Percentiles rank a stretch among this genome's conserved stretches.
These are phyloP conservation scores for Golubevia pallescens DNA, from an alignment of 1,284 basidiomycete genomes.

Conservation along the genomic window DNA sequence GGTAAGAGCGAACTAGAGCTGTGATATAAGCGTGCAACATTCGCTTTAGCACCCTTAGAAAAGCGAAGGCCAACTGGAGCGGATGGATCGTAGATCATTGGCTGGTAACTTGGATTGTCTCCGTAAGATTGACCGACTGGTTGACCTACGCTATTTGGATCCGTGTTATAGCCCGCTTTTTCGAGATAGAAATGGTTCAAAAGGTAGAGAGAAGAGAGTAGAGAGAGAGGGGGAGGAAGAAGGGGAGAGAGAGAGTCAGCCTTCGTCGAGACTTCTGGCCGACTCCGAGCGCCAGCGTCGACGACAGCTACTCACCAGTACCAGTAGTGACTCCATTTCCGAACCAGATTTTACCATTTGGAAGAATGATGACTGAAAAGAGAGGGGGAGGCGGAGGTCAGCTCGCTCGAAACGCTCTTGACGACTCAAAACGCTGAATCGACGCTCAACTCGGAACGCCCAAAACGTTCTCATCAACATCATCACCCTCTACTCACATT, in stretches of 20 bases:
- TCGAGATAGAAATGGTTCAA: too few relatives aligned
- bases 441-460: too few relatives aligned
- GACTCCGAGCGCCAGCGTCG: too few relatives aligned
- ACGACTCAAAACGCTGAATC: too few relatives aligned
- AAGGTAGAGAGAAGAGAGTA: too few relatives aligned
- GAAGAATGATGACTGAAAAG: slow-evolving; percentile 30
- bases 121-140: slow-evolving; percentile 43
- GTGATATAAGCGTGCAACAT: slow-evolving; percentile 48
- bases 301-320: slow-evolving; percentile 52
- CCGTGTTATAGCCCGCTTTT: not conserved
- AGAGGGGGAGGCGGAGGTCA: too few relatives aligned
- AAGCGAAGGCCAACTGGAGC: slow-evolving; percentile 32
- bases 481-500: slow-evolving; percentile 17
- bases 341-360: slow-evolving; percentile 49
- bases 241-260: too few relatives aligned
- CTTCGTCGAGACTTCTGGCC: too few relatives aligned
- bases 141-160: slow-evolving; percentile 14
- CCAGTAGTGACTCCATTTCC: slow-evolving; percentile 50
- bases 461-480: too few relatives aligned
- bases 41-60: slow-evolving; percentile 25
- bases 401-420: too few relatives aligned
- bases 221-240: too few relatives aligned
- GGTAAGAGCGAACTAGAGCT: slow-evolving; percentile 41
- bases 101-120: slow-evolving; percentile 42
- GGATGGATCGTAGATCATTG: slow-evolving; percentile 40